Percentiles rank a stretch among this genome's conserved stretches.
Evolutionary conservation across 1,284 basidiomycete species (phyloP).

Genomic region (Porogramme epimiltina): DNA sequence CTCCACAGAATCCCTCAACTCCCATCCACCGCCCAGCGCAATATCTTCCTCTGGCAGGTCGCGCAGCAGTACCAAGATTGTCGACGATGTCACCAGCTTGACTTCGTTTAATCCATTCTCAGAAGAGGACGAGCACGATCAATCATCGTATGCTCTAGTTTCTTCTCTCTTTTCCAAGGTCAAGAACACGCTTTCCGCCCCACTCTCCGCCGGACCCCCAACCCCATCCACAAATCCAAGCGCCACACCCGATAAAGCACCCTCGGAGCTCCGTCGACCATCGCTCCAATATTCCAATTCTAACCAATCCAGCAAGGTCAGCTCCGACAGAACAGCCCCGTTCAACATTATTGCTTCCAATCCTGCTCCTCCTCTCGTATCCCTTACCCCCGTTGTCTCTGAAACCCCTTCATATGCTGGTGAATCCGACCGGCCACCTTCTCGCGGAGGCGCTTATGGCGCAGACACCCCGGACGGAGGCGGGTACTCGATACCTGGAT

Average conservation of each 20-base stretch:
- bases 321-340: conserved; percentile 57
- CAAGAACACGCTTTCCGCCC: conserved; percentile 73
- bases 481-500: conserved; percentile 77
- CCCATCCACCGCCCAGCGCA: conserved; percentile 20
- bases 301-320: conserved; percentile 46
- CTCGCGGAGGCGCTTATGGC: conserved; percentile 50
- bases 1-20: conserved; percentile 14
- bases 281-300: conserved; percentile 51
- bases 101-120: conserved; percentile 86
- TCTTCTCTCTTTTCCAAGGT: conserved; percentile 75
- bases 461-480: conserved; percentile 63
- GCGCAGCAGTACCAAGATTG: conserved; percentile 59
- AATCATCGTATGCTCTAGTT: conserved; percentile 79
- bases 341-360: conserved; percentile 54
- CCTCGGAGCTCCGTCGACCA: conserved; percentile 56
- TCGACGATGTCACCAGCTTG: conserved; percentile 69
- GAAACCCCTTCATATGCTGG: conserved; percentile 67
- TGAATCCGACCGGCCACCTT: conserved; percentile 62
- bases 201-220: conserved; percentile 50
- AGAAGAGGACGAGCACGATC: conserved; percentile 84
- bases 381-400: conserved; percentile 78
- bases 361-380: conserved; percentile 76
- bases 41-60: conserved; percentile 57
- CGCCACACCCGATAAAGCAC: conserved; percentile 29
- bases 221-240: conserved; percentile 30